A percentile compares a stretch with the other conserved stretches of the same genome.
phyloP scores from a whole-genome alignment of 1,139 yeast species.

The Hyphopichia wangnamkhiaoensis region DNA sequence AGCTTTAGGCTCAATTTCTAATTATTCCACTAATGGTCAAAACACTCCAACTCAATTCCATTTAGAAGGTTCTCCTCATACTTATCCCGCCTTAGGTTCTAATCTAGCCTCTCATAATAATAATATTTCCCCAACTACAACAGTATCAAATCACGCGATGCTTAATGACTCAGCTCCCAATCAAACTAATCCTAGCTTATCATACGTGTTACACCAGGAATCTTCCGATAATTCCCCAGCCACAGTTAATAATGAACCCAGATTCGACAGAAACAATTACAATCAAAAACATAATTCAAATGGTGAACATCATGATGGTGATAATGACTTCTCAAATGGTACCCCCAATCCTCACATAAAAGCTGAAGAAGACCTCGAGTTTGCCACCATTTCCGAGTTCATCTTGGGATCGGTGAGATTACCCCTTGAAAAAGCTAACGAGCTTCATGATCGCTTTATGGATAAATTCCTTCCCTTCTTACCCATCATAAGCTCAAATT shows the following conservation, averaged over 20 bases:
- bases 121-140: slow-evolving; percentile 6
- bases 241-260: slow-evolving; percentile 2
- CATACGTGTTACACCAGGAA: slow-evolving; percentile 21
- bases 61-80: slow-evolving; percentile 11
- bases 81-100: slow-evolving; percentile 6
- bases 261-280: neutral
- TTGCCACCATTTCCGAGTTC: slow-evolving; percentile 50
- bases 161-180: slow-evolving; percentile 10
- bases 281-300: too few species aligned
- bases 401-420: slow-evolving; percentile 73
- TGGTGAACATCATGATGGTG: neutral
- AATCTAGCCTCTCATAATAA: neutral
- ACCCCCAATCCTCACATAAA: neutral
- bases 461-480: slow-evolving; percentile 69
- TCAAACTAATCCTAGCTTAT: slow-evolving; percentile 9
- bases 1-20: slow-evolving; percentile 3
- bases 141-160: neutral
- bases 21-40: slow-evolving; percentile 5
- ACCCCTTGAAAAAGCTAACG: slow-evolving; percentile 65
- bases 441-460: slow-evolving; percentile 69
- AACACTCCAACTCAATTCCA: slow-evolving; percentile 15
- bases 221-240: slow-evolving; percentile 29
- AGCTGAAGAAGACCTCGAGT: slow-evolving; percentile 14
- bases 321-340: neutral
- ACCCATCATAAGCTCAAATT: slow-evolving; percentile 72